These are phyloP conservation scores for Cryomyces minteri DNA, from an alignment of 495 filamentous ascomycete species.

Conservation along the genomic window DNA sequence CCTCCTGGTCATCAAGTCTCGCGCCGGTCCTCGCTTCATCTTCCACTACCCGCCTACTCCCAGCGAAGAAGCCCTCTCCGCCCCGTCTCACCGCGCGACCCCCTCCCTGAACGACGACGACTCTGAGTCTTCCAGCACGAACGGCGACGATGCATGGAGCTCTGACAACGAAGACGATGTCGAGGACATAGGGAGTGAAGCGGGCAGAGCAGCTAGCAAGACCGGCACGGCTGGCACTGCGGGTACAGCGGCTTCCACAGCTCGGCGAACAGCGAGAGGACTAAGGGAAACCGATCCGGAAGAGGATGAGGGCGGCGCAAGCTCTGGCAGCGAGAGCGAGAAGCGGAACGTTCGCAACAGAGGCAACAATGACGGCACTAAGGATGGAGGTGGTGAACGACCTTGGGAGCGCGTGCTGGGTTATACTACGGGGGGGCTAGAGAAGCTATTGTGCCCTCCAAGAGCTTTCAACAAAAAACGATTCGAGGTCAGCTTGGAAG, in stretches of 20 bases:
- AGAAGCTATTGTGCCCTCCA: constrained; percentile 66
- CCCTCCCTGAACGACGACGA: background rate
- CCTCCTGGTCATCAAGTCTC: constrained; percentile 63
- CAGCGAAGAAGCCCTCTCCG: constrained; percentile 9
- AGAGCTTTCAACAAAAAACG: constrained; percentile 66
- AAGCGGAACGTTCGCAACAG: background rate
- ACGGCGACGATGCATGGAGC: background rate
- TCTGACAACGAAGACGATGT: background rate
- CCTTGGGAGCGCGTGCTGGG: constrained; percentile 69
- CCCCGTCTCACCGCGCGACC: background rate
- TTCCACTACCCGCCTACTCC: constrained; percentile 76
- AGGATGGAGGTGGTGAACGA: background rate
- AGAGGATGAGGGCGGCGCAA: background rate
- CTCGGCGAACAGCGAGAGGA: background rate
- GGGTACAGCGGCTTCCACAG: background rate
- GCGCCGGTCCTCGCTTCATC: constrained; percentile 65
- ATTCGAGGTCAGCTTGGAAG: constrained; percentile 76
- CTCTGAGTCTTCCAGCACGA: background rate
- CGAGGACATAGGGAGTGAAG: background rate
- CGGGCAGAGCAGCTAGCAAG: background rate
- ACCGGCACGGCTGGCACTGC: background rate
- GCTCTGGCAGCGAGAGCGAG: background rate
- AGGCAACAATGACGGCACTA: background rate
- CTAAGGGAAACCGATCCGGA: background rate
- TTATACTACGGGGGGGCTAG: constrained; percentile 57